Base-by-base conservation (phyloP, 2,329 filamentous ascomycete species). In the Uncinocarpus reesii region DNA sequence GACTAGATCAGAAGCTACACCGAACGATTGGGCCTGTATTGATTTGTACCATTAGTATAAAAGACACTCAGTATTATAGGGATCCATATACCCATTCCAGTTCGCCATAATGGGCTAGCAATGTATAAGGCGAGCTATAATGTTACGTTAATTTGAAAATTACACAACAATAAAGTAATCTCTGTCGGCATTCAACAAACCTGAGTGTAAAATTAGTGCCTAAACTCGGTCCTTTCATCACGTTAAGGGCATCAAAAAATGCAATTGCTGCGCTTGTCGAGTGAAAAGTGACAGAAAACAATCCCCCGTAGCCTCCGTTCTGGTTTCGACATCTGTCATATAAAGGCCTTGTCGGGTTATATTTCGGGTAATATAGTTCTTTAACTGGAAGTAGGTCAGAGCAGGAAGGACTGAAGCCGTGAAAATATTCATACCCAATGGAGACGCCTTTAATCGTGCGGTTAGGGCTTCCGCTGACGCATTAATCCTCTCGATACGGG, bases 141-240 rank as follows among this genome's bases (percentile, higher is more conserved):
- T 31, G 20, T 35, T 42, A 24, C 5, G 18, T 36, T 36, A 36
- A 29, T 31, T 38, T 15, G 11, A 36, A 18, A 11, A 18, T 4
- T 11, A 4, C 32, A 20, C 7, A 8, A 7, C 23, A 31, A n/a
- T 36, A 18, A 7, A 29, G 40, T n/a, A n/a, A n/a, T n/a, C n/a
- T n/a, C n/a, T n/a, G n/a, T n/a, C n/a, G n/a, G n/a, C 37, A 36
- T 37, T 18, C 23, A 45, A 56, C 60, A 55, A 50, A 74, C 72
- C 71, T 83, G 31, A 98, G 72, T 0, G 92, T 96, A 63, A 98
- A 98, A 65, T 98, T 98, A 0, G 92, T 96, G 1, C 92, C 92
- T 42, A 98, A 71, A 65, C 88, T 95, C 0, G 92, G 92, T 0
- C 92, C 92, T 66, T 98, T 98, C 32, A 87, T 81, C 1, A 88